Percentiles rank a stretch among this genome's conserved stretches.
Conservation (phyloP, 352 stramenopile genomes). For the Phytophthora tubulina region DNA sequence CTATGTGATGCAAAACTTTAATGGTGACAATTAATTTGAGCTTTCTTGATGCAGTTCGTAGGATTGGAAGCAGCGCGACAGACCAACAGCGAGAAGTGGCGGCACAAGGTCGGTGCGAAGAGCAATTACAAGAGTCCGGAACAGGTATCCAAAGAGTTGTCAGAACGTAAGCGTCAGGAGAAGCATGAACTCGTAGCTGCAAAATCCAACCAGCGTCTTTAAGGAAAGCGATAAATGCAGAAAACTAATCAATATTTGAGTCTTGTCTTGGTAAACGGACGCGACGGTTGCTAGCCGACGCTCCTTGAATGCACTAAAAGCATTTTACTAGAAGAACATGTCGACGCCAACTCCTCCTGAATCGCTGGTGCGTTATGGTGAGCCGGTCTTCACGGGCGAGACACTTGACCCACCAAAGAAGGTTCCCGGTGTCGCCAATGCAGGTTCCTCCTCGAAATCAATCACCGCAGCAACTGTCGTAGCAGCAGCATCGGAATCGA, state of each 20-base stretch:
- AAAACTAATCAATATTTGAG: conserved; percentile 10
- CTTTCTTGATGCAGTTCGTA: conserved; percentile 41
- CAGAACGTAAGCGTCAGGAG: conserved; percentile 56
- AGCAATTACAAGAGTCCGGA: conserved; percentile 67
- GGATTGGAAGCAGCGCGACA: conserved; percentile 44
- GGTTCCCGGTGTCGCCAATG: conserved; percentile 23
- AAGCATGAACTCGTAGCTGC: conserved; percentile 46
- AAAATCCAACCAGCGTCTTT: conserved; percentile 27
- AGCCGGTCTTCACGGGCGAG: conserved; percentile 92
- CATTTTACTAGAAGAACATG: conserved; percentile 40
- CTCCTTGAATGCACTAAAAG: conserved; percentile 3
- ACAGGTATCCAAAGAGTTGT: conserved; percentile 59
- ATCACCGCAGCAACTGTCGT: conserved; percentile 30
- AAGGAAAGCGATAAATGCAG: not conserved
- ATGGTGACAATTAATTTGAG: not conserved
- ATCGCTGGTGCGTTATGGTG: conserved; percentile 90
- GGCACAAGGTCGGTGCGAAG: conserved; percentile 44
- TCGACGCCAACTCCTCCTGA: conserved; percentile 76
- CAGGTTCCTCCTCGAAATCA: conserved; percentile 31
- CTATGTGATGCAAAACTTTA: not conserved
- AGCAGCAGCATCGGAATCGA: conserved; percentile 34
- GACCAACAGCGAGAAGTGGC: conserved; percentile 63
- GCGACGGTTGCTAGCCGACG: conserved; percentile 40
- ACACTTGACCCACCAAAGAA: conserved; percentile 70
- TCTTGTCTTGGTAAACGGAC: conserved; percentile 42